Evolutionary conservation across 345 rosid species (phyloP).

Genomic region (Populus alba): DNA sequence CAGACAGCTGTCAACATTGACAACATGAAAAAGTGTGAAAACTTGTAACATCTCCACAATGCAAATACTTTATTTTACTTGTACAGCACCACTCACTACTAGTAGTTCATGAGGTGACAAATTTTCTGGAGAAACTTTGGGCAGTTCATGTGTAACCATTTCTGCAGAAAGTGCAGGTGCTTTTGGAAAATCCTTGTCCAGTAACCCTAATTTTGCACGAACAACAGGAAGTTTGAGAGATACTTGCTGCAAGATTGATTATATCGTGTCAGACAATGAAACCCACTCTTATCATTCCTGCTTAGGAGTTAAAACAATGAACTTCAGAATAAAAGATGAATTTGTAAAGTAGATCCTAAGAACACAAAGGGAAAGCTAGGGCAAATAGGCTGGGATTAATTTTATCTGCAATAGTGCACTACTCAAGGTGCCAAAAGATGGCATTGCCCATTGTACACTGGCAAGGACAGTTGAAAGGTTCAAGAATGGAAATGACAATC

Average conservation of each 20-base stretch:
- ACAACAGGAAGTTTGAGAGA: slow-evolving; percentile 57
- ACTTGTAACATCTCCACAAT: not conserved
- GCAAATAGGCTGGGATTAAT: too few species aligned
- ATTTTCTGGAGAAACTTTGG: slow-evolving; percentile 33
- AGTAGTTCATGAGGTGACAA: slow-evolving; percentile 58
- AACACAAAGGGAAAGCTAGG: too few species aligned
- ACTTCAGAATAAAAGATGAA: not conserved
- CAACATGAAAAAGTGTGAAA: slow-evolving; percentile 26
- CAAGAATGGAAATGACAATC: too few species aligned
- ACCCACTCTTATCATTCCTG: not conserved
- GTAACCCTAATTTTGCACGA: slow-evolving; percentile 63
- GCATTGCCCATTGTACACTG: too few species aligned
- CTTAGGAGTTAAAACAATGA: not conserved
- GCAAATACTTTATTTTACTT: slow-evolving; percentile 11
- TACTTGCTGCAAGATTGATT: slow-evolving; percentile 55
- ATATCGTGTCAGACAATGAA: not conserved
- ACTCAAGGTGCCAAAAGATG: too few species aligned
- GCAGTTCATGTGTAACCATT: slow-evolving; percentile 12
- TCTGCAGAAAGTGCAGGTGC: slow-evolving; percentile 12
- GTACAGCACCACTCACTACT: slow-evolving; percentile 47
- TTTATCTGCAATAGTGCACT: too few species aligned
- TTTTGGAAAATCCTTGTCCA: slow-evolving; percentile 30
- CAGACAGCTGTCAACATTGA: slow-evolving; percentile 61
- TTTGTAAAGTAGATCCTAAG: too few species aligned
- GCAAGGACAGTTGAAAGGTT: too few species aligned